Conservation (phyloP, 805 yeast genomes). For the Deakozyma indianensis region DNA sequence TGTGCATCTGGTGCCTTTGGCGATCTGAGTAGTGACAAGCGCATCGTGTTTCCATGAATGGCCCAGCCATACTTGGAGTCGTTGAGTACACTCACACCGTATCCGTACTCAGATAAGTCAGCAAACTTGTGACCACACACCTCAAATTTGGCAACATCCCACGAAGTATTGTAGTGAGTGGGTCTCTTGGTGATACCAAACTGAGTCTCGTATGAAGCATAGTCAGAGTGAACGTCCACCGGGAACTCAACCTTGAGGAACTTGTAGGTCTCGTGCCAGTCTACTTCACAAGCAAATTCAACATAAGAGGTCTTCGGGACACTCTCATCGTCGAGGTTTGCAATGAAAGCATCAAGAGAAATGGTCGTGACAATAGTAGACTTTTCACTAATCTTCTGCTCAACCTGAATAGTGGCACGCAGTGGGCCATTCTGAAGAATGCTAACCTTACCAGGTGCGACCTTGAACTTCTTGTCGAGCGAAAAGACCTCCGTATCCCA, state of each 20-base stretch:
- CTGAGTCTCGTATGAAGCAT: constrained; percentile 84
- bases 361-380: constrained; percentile 55
- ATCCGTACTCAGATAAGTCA: constrained; percentile 72
- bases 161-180: constrained; percentile 84
- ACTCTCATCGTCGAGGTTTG: constrained; percentile 10
- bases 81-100: constrained; percentile 78
- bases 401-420: constrained; percentile 48
- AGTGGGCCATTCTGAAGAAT: constrained; percentile 38
- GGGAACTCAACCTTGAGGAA: constrained; percentile 94
- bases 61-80: constrained; percentile 85
- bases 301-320: constrained; percentile 26
- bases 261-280: constrained; percentile 80
- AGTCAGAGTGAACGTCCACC: constrained; percentile 60
- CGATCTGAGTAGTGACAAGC: constrained; percentile 73
- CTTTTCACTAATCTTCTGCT: constrained; percentile 39
- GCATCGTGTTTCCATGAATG: constrained; percentile 83
- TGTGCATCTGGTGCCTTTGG: constrained; percentile 90
- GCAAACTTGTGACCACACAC: constrained; percentile 91
- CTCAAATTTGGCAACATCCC: constrained; percentile 96
- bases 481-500: constrained; percentile 90
- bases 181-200: constrained; percentile 87
- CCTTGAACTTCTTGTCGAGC: neutral
- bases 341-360: constrained; percentile 43
- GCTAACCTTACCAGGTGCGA: constrained; percentile 23
- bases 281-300: constrained; percentile 45